Conservation (phyloP, 2,329 filamentous ascomycete species). For the Claviceps sp. region DNA sequence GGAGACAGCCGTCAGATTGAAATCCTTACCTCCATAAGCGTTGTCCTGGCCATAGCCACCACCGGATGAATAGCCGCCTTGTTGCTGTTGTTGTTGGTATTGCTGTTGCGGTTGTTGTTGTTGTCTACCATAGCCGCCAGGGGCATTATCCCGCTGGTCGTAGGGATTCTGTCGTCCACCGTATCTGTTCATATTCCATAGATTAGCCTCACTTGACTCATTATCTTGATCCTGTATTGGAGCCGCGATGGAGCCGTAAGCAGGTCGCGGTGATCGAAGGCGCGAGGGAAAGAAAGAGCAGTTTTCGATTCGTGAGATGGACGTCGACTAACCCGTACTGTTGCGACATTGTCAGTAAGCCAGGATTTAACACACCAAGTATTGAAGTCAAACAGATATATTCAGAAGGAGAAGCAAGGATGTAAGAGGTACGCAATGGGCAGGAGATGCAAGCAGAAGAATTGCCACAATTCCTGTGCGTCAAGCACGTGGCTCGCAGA, state of each 20-base stretch:
- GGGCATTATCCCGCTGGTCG: conserved; percentile 35
- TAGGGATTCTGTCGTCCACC: conserved; percentile 43
- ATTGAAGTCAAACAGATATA: neutral
- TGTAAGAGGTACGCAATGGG: neutral
- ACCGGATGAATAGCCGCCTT: conserved; percentile 3
- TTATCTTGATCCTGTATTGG: neutral
- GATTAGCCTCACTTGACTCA: neutral
- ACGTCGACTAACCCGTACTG: conserved; percentile 41
- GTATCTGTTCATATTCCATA: conserved; percentile 29
- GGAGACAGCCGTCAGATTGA: neutral
- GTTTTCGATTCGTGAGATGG: neutral
- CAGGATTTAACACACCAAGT: conserved; percentile 2
- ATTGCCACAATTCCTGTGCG: no score
- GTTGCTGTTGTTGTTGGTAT: neutral
- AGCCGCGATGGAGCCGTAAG: neutral
- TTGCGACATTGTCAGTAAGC: conserved; percentile 17
- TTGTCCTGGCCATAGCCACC: conserved; percentile 13
- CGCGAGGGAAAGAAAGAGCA: neutral
- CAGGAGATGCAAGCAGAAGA: neutral
- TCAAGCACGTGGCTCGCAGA: neutral
- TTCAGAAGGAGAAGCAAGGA: neutral
- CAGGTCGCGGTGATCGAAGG: neutral
- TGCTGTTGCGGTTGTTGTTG: conserved; percentile 5
- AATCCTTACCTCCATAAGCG: conserved; percentile 17
- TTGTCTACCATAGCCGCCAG: conserved; percentile 20